Evolutionary conservation across 495 filamentous ascomycete species (phyloP), one percentile per base, ranked within the genome.

Genomic region (Aspergillus homomorphus): DNA sequence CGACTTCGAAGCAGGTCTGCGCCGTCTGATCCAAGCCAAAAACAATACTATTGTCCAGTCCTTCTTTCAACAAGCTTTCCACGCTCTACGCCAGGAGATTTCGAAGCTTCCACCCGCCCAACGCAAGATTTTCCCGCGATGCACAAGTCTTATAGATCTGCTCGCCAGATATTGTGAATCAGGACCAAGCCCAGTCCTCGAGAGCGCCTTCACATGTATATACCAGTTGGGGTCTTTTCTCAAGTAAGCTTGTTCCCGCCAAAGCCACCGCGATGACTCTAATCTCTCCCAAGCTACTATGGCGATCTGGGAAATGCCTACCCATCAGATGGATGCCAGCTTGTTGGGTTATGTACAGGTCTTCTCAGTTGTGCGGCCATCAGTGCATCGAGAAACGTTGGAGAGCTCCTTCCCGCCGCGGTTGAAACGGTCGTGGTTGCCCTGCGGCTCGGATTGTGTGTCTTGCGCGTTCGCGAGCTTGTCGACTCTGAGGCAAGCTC

Each of bases 211-310:
- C 58, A 76, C 89, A 33, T 87, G 84, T 46, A 83, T 89, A 45
- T 80, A 87, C 28, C 89, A 94, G 66, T 64, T 92, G 22, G 87
- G 81, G 46, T 85, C 88, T 61, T 92, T 89, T 62, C 88, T 92
- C 58, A 83, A 88, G 87, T 91, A 77, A 80, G 84, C 20, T 20
- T 26, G 10, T 44, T 24, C 16, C n/a, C 42, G 5, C 21, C 4
- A n/a, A 12, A 6, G 19, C 45, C 12, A 14, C 15, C 24, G 21
- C 19, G 41, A 6, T 18, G 2, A 50, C 16, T 42, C 21, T 62
- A 51, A 33, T 21, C 33, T 56, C 2, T 43, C 52, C 22, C 62
- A 67, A 76, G 81, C 57, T 66, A 68, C 57, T 69, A 70, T 60
- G 82, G 81, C 22, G 84, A 84, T 60, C 80, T 81, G 62, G 77